A percentile compares a stretch with the other conserved stretches of the same genome.
phyloP scores from a whole-genome alignment of 345 rosid genomes.

The Angophora floribunda region DNA sequence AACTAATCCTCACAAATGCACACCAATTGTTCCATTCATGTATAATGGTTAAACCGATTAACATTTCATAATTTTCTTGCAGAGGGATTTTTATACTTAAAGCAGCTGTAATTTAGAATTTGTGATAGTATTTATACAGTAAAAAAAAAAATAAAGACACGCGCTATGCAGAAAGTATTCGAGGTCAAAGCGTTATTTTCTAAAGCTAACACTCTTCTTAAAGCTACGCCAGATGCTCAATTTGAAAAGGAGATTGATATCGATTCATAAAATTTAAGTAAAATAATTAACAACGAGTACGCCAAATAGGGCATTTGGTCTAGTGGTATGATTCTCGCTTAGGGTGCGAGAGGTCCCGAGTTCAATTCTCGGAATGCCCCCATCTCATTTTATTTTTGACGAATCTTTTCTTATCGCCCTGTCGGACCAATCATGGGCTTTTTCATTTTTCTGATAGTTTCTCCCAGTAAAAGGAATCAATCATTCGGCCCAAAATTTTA shows the following conservation, averaged over 20 bases:
- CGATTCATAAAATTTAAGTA: no score
- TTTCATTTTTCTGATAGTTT: neutral
- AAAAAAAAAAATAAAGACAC: no score
- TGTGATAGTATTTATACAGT: no score
- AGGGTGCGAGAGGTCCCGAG: constrained; percentile 86
- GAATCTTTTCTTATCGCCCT: neutral
- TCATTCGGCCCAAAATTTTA: neutral
- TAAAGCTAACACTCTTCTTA: neutral
- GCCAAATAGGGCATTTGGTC: constrained; percentile 58
- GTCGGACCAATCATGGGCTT: neutral
- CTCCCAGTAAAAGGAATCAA: neutral
- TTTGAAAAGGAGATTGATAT: neutral
- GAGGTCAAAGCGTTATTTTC: neutral
- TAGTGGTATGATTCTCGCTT: constrained; percentile 94
- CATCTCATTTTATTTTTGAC: neutral
- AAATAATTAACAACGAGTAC: no score
- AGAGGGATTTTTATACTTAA: no score
- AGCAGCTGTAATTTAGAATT: no score
- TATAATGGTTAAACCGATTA: no score
- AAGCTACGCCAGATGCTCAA: neutral
- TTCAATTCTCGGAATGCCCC: constrained; percentile 76
- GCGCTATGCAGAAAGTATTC: neutral
- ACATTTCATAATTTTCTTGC: no score
- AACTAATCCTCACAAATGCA: no score
- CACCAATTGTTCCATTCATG: no score